These are phyloP conservation scores for Colletotrichum coccodes DNA, from an alignment of 2,329 filamentous ascomycete genomes.

Conservation along the genomic window DNA sequence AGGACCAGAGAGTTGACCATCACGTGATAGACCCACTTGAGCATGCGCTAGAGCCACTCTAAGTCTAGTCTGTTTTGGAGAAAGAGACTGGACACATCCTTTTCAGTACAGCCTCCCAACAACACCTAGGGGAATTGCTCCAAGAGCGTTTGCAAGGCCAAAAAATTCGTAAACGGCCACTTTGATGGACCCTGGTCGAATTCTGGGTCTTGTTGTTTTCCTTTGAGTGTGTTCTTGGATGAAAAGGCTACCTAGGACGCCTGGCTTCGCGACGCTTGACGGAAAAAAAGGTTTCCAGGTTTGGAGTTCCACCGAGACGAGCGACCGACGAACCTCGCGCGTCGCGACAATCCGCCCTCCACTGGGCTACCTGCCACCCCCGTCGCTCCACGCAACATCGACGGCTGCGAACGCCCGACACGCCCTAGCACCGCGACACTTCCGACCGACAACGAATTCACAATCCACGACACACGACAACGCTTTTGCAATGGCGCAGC, in stretches of 20 bases:
- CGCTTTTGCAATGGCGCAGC: slow-evolving; percentile 52
- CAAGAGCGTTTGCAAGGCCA: slow-evolving; percentile 27
- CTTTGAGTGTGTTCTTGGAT: slow-evolving; percentile 34
- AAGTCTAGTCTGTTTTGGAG: too few species aligned
- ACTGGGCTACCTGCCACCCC: slow-evolving; percentile 31
- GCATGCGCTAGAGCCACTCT: too few species aligned
- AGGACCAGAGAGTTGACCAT: too few species aligned
- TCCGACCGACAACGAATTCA: neutral
- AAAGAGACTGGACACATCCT: too few species aligned
- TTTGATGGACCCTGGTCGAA: slow-evolving; percentile 31
- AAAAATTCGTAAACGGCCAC: slow-evolving; percentile 26
- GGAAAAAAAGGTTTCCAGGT: slow-evolving; percentile 38
- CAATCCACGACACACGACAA: slow-evolving; percentile 14
- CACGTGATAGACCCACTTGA: slow-evolving; percentile 12
- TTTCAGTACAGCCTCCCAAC: slow-evolving; percentile 37
- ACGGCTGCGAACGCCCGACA: slow-evolving; percentile 2
- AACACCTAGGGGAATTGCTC: slow-evolving; percentile 35
- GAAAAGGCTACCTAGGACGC: slow-evolving; percentile 44
- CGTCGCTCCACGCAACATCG: slow-evolving; percentile 31
- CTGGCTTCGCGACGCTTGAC: slow-evolving; percentile 46
- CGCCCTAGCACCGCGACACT: slow-evolving; percentile 18
- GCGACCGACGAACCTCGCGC: slow-evolving; percentile 34
- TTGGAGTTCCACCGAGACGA: slow-evolving; percentile 51
- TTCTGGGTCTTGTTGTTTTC: slow-evolving; percentile 24
- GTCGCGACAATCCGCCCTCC: slow-evolving; percentile 36